Conservation (phyloP, 306 rosid species). For the Echinosophora koreensis region DNA sequence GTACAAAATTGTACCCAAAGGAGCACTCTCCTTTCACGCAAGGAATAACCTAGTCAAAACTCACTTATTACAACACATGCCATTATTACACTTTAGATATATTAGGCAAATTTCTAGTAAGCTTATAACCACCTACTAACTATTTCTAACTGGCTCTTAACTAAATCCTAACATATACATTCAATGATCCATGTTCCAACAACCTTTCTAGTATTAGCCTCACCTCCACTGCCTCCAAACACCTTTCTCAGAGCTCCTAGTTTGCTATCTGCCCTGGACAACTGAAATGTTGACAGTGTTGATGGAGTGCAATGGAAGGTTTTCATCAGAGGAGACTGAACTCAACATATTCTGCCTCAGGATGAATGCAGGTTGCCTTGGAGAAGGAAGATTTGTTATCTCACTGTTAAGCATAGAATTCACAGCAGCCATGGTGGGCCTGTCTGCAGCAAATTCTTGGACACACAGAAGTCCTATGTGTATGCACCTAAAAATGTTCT, state of each 20-base stretch:
- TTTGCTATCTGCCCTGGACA: constrained; percentile 33
- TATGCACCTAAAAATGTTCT: constrained; percentile 39
- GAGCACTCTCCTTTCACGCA: no score
- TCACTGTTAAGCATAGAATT: constrained; percentile 52
- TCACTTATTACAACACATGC: no score
- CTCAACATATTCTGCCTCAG: not conserved
- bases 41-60: no score
- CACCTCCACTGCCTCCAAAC: not conserved
- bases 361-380: constrained; percentile 46
- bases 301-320: not conserved
- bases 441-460: constrained; percentile 42
- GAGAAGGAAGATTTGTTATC: constrained; percentile 35
- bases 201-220: not conserved
- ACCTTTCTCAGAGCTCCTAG: not conserved
- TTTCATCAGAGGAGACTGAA: not conserved
- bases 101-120: no score
- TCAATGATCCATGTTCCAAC: not conserved
- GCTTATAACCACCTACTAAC: no score
- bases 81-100: no score
- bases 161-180: no score
- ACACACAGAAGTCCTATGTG: constrained; percentile 52
- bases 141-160: no score
- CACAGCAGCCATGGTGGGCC: constrained; percentile 43
- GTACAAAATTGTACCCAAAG: no score
- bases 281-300: constrained; percentile 12